A percentile compares a stretch with the other conserved stretches of the same genome.
Evolutionary conservation across 1,139 yeast genomes (phyloP).

Genomic region (Sugiyamaella japonica): DNA sequence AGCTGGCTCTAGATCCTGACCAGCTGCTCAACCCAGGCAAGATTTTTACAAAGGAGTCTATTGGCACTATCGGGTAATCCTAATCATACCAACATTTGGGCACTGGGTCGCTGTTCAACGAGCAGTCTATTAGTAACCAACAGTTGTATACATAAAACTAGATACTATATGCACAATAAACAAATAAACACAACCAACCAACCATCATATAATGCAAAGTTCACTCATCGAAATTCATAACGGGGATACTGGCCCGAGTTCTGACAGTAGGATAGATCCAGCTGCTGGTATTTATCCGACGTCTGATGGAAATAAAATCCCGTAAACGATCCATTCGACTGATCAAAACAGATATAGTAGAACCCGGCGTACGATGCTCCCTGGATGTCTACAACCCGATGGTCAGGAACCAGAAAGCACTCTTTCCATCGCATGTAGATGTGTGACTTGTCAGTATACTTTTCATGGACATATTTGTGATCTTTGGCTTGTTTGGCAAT

Average conservation of each 20-base stretch:
- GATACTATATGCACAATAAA: not conserved
- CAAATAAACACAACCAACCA: not conserved
- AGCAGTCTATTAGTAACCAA: no score
- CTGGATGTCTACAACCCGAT: constrained; percentile 52
- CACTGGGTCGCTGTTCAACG: no score
- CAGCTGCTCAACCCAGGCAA: constrained; percentile 78
- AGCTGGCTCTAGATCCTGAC: constrained; percentile 69
- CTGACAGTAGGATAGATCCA: constrained; percentile 52
- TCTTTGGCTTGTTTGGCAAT: constrained; percentile 38
- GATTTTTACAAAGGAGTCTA: constrained; percentile 46
- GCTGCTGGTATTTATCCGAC: constrained; percentile 74
- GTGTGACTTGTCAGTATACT: constrained; percentile 46
- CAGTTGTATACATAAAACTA: no score
- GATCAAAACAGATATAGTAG: constrained; percentile 82
- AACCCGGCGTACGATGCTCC: constrained; percentile 95
- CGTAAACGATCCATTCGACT: constrained; percentile 66
- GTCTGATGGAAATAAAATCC: constrained; percentile 81
- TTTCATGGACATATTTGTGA: constrained; percentile 36
- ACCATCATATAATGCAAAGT: no score
- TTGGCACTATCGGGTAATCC: no score
- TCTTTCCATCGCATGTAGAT: constrained; percentile 97
- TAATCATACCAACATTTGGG: no score
- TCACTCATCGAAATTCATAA: constrained; percentile 41
- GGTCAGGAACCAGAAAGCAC: constrained; percentile 78
- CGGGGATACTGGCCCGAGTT: constrained; percentile 39